Evolutionary conservation across 106 monocot species (phyloP), one percentile per base, ranked within the genome.

Genomic region (Apostasia shenzhenica): DNA sequence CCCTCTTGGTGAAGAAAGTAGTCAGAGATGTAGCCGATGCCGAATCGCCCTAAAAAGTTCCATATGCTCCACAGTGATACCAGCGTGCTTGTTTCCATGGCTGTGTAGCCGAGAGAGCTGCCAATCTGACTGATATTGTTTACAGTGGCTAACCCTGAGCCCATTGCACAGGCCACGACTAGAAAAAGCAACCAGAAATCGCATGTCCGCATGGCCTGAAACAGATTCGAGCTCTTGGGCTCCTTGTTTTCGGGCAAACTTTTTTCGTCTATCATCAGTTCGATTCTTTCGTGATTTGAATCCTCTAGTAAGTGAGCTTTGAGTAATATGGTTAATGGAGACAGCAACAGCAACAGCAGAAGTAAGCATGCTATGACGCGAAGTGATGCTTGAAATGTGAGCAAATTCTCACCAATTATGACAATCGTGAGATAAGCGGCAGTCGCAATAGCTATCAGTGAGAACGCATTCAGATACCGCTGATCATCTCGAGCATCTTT

Each of bases 31-130:
- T 85, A 88, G n/a, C 99, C 99, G 0, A 66, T 73, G 2, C 85
- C 83, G 51, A 93, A 93, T 5, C 93, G 87, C 1, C 99, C 99
- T 0, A 88, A 76, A 72, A 92, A 99, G 55, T 99, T 99, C 92
- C 99, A 99, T 73, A 99, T 90, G 67, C 93, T 99, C 93, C 92
- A 99, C 1, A 99, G 62, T 37, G 99, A 99, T 1, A 93, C 82
- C 73, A 93, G 65, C 0, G 85, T 85, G 61, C 68, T 73, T 1
- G 83, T 83, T 65, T 90, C 76, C 45, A 59, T 67, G 48, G 3
- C 70, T 1, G 83, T 70, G 74, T 93, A 93, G 8, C 77, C 80
- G 2, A 99, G 83, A 6, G 93, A 84, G 51, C 70, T 76, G 12
- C 92, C 97, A 12, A 97, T 87, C 48, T 97, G 97, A 44, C 84